phyloP scores from a whole-genome alignment of 768 basidiomycete species.

The Tremella mesenterica region DNA sequence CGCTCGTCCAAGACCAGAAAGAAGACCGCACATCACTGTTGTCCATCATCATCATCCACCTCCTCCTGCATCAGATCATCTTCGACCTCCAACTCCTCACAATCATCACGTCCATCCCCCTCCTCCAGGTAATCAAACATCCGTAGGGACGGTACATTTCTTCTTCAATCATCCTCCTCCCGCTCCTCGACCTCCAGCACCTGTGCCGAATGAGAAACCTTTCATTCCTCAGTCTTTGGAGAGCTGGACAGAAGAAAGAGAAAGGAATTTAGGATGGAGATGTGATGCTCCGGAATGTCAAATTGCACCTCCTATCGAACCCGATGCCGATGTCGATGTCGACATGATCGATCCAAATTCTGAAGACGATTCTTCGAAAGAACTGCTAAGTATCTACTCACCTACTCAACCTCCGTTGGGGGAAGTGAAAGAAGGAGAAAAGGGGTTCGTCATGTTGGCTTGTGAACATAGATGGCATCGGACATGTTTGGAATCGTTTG shows the following conservation, averaged over 20 bases:
- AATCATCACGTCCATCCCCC: conserved; percentile 1
- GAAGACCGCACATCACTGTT: conserved; percentile 1
- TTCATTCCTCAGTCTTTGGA: conserved; percentile 22
- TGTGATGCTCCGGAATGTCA: conserved; percentile 29
- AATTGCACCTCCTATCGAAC: conserved; percentile 10
- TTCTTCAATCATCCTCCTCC: background rate
- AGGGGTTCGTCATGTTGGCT: background rate
- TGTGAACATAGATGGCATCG: conserved; percentile 20
- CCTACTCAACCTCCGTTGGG: conserved; percentile 40
- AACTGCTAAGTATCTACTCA: conserved; percentile 66
- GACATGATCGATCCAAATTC: background rate
- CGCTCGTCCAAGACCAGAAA: background rate
- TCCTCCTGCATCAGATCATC: background rate
- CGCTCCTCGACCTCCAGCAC: background rate
- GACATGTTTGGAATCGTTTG: conserved; percentile 17
- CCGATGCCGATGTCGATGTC: conserved; percentile 4
- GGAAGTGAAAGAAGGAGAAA: background rate
- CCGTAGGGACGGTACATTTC: conserved; percentile 1
- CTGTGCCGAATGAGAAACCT: conserved; percentile 4
- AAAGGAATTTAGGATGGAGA: conserved; percentile 29
- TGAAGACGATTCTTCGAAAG: background rate
- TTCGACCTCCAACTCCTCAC: conserved; percentile 12
- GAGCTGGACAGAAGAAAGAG: conserved; percentile 20
- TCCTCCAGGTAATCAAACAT: background rate
- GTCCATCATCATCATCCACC: conserved; percentile 13